Base-by-base conservation (phyloP, 768 basidiomycete species). In the Lentinula edodes region DNA sequence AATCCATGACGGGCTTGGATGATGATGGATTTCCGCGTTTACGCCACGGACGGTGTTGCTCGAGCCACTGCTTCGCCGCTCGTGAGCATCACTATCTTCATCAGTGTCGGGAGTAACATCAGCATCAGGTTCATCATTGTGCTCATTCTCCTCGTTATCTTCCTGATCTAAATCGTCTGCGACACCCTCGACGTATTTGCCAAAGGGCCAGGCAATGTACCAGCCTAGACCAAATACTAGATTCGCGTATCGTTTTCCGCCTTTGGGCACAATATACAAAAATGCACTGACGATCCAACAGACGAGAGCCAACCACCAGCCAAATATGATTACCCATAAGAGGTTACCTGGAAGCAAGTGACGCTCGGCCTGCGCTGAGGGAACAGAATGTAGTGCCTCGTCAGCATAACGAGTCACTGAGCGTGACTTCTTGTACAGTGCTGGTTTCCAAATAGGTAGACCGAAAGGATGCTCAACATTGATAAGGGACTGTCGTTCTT, bases 381-480 rank as follows among this genome's bases (percentile, higher is more conserved):
- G 97, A 35, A 92, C 82, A 12, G 90, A 84, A 71, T 99, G 97
- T 4, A 99, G 84, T 0, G 91, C 97, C 62, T 91, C 87, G 73
- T 99, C 97, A 41, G 97, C 97, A 75, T 94, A 86, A 55, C 96
- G 92, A 53, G 95, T 98, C 67, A 99, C 92, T 2, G 95, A 93
- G 36, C 97, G 89, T 36, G 91, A 90, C 72, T 99, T 99, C 75
- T 95, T 95, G 86, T 99, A 99, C 61, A 99, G 74, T 0, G 97
- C 97, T 20, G 97, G 97, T 73, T 99, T 99, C 97, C 97, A 99
- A 71, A 99, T 98, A 42, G 93, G 96, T 62, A 99, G 81, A 79
- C 97, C 97, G 73, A 99, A 99, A 13, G 97, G 97, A 73, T 99
- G 97, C 70, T 96, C 93, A 70, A 97, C 95, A 75, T 99, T 99